Base-by-base conservation (phyloP, 805 yeast species). In the Yarrowia sp. region DNA sequence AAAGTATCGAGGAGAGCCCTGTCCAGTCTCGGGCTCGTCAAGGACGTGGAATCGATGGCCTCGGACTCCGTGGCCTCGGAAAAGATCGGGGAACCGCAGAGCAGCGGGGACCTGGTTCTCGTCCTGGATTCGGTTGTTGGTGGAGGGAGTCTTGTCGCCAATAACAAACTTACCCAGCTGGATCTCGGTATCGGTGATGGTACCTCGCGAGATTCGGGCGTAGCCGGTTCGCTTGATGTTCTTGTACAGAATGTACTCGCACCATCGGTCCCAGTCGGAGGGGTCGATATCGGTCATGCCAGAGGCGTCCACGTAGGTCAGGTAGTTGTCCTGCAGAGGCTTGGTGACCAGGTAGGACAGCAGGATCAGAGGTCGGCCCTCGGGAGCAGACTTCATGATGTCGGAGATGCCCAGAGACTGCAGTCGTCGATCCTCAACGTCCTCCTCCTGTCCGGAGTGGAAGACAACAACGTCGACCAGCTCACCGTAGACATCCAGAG, bases 381-480 rank as follows among this genome's bases (percentile, higher is more conserved):
- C 82, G n/a, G 90, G 84, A 15, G 87, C 82, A 2, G 89, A 94
- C n/a, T 73, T 78, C 97, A 95, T 92, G 53, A 95, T 82, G 43
- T 86, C 87, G 39, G 89, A 84, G 52, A 95, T 82, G 1, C 86
- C 90, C 70, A 86, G 82, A 72, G 94, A 86, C 79, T 95, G 99
- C 72, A 92, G 81, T 72, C 95, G 82, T 74, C 99, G 86, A 78
- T 95, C 99, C 76, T 92, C 97, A 3, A 82, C 92, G 76, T 95
- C 99, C 81, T 95, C 98, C 77, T 95, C 98, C 79, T 95, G 99
- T 4, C 99, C 99, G 53, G 95, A 87, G 77, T 95, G 99, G 90
- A 95, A 95, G 30, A 95, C 99, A 68, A 95, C 94, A 30, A 95
- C 91, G 76, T 95, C 99, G 7, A 95, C 90, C 20, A 82, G 76